phyloP scores from a whole-genome alignment of 2,329 filamentous ascomycete species.

The Cercospora nicotianae region DNA sequence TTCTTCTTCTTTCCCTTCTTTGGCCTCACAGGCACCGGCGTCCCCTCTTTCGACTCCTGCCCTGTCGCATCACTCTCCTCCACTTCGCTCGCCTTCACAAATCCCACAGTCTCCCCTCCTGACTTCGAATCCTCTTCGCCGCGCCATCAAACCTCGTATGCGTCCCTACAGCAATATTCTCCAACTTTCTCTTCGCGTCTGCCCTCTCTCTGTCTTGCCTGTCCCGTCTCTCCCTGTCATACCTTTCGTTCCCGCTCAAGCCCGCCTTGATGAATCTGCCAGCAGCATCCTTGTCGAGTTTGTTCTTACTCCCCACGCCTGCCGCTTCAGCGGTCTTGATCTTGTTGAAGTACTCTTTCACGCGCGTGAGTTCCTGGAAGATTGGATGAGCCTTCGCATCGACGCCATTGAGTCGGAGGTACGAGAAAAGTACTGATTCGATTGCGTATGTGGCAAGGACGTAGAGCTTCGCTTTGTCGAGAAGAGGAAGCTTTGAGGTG shows the following conservation, averaged over 20 bases:
- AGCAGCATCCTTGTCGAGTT: slow-evolving; percentile 72
- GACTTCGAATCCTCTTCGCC: slow-evolving; percentile 38
- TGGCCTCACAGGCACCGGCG: slow-evolving; percentile 7
- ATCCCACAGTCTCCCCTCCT: slow-evolving; percentile 22
- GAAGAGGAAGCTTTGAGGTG: slow-evolving; percentile 77
- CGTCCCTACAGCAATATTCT: slow-evolving; percentile 36
- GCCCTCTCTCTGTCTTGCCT: slow-evolving; percentile 39
- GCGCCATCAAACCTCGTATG: slow-evolving; percentile 39
- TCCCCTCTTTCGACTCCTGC: background rate
- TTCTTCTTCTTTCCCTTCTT: slow-evolving; percentile 13
- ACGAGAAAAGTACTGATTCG: slow-evolving; percentile 84
- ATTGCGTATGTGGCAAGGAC: slow-evolving; percentile 85
- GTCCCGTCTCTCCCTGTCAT: slow-evolving; percentile 44
- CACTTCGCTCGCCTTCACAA: slow-evolving; percentile 21
- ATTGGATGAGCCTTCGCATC: slow-evolving; percentile 83
- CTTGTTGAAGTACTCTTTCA: slow-evolving; percentile 90
- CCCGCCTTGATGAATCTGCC: slow-evolving; percentile 79
- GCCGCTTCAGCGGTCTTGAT: slow-evolving; percentile 69
- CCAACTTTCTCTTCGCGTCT: slow-evolving; percentile 41
- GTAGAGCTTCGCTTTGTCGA: slow-evolving; percentile 93
- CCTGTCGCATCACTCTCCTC: slow-evolving; percentile 13
- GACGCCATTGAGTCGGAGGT: slow-evolving; percentile 73
- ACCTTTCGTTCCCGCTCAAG: slow-evolving; percentile 57
- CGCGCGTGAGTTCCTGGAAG: slow-evolving; percentile 78
- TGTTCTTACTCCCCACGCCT: slow-evolving; percentile 50